Percentiles rank a stretch among this genome's conserved stretches.
phyloP scores from a whole-genome alignment of 257 asterid species.

The Ilex aquifolium region DNA sequence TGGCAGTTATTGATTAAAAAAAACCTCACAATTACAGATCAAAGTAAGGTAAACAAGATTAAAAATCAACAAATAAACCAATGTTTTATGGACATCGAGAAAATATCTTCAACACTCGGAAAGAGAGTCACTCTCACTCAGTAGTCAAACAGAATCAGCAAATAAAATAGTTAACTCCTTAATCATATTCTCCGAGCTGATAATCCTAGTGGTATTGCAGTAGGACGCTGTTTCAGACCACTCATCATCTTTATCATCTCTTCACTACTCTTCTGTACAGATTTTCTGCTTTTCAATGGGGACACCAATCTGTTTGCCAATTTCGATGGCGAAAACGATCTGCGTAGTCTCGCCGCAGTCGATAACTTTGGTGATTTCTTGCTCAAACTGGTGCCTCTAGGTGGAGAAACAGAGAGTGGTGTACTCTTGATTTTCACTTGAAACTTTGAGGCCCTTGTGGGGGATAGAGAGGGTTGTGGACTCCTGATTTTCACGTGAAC shows the following conservation, averaged over 20 bases:
- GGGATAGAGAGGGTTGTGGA: too few species aligned
- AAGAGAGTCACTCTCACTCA: too few species aligned
- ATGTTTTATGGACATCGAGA: conserved; percentile 34
- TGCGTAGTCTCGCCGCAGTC: conserved; percentile 44
- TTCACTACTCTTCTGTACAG: conserved; percentile 35
- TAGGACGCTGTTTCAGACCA: conserved; percentile 62
- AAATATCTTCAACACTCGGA: conserved; percentile 22
- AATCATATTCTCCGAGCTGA: conserved; percentile 45
- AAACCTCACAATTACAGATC: too few species aligned
- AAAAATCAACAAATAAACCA: neutral
- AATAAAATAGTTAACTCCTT: too few species aligned
- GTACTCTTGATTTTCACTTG: conserved; percentile 46
- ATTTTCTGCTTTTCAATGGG: conserved; percentile 42
- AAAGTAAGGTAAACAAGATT: neutral
- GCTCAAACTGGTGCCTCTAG: conserved; percentile 10
- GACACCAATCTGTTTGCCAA: conserved; percentile 46
- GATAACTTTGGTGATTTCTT: conserved; percentile 42
- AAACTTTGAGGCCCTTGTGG: conserved; percentile 19
- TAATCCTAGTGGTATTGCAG: conserved; percentile 34
- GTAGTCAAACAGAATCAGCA: too few species aligned
- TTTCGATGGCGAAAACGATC: conserved; percentile 68
- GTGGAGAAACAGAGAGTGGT: conserved; percentile 30
- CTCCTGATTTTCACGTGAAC: too few species aligned
- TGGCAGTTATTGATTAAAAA: too few species aligned
- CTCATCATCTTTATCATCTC: conserved; percentile 42